A percentile compares a stretch with the other conserved stretches of the same genome.
Conservation (phyloP, 192 early-diverging fungal species). For the Entophlyctis helioformis region DNA sequence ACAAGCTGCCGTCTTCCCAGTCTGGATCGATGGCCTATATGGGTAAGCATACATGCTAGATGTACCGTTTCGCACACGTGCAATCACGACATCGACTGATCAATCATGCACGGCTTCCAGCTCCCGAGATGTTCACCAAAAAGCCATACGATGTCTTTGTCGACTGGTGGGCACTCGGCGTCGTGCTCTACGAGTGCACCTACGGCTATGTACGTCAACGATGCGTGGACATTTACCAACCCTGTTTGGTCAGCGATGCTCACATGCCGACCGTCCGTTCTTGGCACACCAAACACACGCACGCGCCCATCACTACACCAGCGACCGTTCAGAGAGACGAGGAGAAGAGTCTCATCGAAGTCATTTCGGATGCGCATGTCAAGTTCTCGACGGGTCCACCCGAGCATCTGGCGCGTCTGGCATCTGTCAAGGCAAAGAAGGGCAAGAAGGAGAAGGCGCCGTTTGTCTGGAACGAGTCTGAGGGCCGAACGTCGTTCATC, state of each 20-base stretch:
- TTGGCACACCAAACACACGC: too few relatives aligned
- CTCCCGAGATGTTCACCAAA: conserved; percentile 25
- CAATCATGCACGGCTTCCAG: conserved; percentile 2
- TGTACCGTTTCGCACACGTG: too few relatives aligned
- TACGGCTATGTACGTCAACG: too few relatives aligned
- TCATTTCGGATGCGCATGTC: conserved; percentile 46
- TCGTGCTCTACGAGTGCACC: conserved; percentile 85
- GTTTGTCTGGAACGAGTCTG: too few relatives aligned
- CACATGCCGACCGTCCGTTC: too few relatives aligned
- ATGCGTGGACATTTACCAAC: too few relatives aligned
- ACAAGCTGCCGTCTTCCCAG: conserved; percentile 19
- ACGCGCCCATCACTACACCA: background rate
- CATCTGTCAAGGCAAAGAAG: conserved; percentile 2
- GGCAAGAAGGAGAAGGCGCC: too few relatives aligned
- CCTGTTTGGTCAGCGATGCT: too few relatives aligned
- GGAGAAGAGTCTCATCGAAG: conserved; percentile 43
- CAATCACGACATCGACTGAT: background rate
- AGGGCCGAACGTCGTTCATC: too few relatives aligned
- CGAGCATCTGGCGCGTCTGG: conserved; percentile 5
- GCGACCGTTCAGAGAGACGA: conserved; percentile 55
- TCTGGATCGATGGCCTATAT: conserved; percentile 21
- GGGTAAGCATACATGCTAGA: too few relatives aligned
- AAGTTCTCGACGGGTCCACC: conserved; percentile 38
- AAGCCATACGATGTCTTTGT: conserved; percentile 68
- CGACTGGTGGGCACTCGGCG: conserved; percentile 94